Percentiles rank a stretch among this genome's conserved stretches.
Evolutionary conservation across 805 yeast species (phyloP).

Genomic region (Schwanniomyces sp.): DNA sequence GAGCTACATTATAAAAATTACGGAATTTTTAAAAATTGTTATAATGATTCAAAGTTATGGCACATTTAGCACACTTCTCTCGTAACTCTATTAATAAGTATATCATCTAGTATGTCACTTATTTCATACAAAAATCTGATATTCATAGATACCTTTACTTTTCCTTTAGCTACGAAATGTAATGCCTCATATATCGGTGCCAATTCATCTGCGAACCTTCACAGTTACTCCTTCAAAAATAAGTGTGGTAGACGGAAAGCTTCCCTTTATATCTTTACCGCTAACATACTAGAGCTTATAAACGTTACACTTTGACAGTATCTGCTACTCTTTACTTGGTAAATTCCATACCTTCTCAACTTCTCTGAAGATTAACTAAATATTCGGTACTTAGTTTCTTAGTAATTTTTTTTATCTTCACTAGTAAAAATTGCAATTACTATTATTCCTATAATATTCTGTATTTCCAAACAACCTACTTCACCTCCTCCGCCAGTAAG

Average conservation of each 20-base stretch:
- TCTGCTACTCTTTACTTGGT: conserved; percentile 71
- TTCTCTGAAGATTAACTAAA: conserved; percentile 57
- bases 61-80: not conserved
- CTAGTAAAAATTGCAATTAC: conserved; percentile 74
- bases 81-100: not conserved
- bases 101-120: not conserved
- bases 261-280: conserved; percentile 31
- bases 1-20: no score
- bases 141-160: not conserved
- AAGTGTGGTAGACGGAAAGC: conserved; percentile 64
- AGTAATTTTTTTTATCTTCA: conserved; percentile 55
- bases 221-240: conserved; percentile 67
- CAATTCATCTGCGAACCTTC: conserved; percentile 82
- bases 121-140: not conserved
- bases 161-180: conserved; percentile 68
- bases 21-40: no score
- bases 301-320: conserved; percentile 71
- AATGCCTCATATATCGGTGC: conserved; percentile 82
- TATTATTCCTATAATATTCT: no score
- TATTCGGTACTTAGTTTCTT: conserved; percentile 62
- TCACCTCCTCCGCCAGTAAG: conserved; percentile 82
- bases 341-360: conserved; percentile 53
- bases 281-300: no score
- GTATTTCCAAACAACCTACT: conserved; percentile 68
- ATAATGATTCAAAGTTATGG: no score